Evolutionary conservation across 2,329 filamentous ascomycete species (phyloP), one percentile per base, ranked within the genome.

Genomic region (Diaporthe humulicola): DNA sequence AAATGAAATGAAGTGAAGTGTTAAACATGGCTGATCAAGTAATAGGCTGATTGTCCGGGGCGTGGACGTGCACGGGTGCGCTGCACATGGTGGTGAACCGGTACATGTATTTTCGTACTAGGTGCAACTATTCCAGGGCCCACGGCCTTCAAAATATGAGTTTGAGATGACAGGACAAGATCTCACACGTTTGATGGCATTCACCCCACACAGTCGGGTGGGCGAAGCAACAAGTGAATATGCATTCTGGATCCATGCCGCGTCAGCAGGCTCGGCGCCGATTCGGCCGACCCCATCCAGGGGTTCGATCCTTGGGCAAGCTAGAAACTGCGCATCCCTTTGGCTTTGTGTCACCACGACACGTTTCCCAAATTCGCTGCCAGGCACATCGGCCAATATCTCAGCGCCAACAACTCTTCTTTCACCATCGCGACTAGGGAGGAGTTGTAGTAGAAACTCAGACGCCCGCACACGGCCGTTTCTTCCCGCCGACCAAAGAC

Each of bases 241-340:
- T 19, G 28, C n/a, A 22, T 67, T 52, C 45, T 52, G 45, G 64
- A 22, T 30, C 45, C 30, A 40, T 38, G 64, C 42, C 64, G 45
- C 64, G 45, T 52, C 64, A 67, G 64, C 64, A 25, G 4, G 15
- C 4, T 67, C 64, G 64, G 64, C 28, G 30, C 64, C 64, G 64
- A 28, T 17, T 67, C 64, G 64, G 64, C 64, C 30, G 48, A 7
- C 22, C 3, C 14, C 12, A 25, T 25, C 33, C 64, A 67, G 64
- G 64, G 64, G 64, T 38, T 36, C 30, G 40, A 52, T 67, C 64
- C 64, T 38, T 28, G n/a, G 38, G 22, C 56, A 36, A 25, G 19
- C 38, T 30, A 28, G 33, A 52, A 38, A 38, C 48, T 52, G 64
- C 64, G 17, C 33, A n/a, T 14, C 45, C 40, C 7, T 25, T 30